Evolutionary conservation across 495 filamentous ascomycete species (phyloP), one percentile per base, ranked within the genome.

Genomic region (Aspergillus mulundensis): DNA sequence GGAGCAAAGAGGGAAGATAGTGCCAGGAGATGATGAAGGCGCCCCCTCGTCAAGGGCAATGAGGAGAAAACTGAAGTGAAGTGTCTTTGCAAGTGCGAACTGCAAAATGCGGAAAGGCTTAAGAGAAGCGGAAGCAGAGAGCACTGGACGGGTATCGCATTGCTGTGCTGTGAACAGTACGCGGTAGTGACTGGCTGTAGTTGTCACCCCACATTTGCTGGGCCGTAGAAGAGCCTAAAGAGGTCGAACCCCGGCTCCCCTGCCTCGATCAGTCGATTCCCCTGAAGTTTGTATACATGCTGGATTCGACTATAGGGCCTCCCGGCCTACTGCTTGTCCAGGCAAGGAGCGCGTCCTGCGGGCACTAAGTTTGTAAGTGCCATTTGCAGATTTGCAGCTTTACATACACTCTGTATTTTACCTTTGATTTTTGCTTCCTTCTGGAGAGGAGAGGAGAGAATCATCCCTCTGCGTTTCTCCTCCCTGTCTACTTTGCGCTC

Each of bases 131-230:
- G 16, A 43, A 20, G 16, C 30, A n/a, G 20, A 25, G 18, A 28
- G 23, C 41, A 20, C 7, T 30, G 47, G 43, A 25, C 36, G 11
- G 36, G 5, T 34, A 41, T 56, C 21, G n/a, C 25, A 40, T 49
- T 32, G 50, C 38, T 30, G 38, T 43, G 38, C 43, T 41, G 28
- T 25, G 34, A 25, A 39, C 18, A 43, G 12, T 24, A 3, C 21
- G 42, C 10, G 18, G 20, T 21, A 14, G 21, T 46, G 45, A 39
- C 34, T 19, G 40, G 21, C 28, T 7, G 40, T 21, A 23, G 18
- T 50, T 44, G 46, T 50, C 54, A 57, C 54, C 54, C 54, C 54
- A 57, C 54, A 57, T 39, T 56, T 14, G 32, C 28, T 46, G 25
- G 20, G 6, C 40, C 36, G 18, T 42, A 16, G 15, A 42, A 21